A percentile compares a stretch with the other conserved stretches of the same genome.
Conservation (phyloP, 768 basidiomycete species). For the Tylopilus vinaceipallidus region DNA sequence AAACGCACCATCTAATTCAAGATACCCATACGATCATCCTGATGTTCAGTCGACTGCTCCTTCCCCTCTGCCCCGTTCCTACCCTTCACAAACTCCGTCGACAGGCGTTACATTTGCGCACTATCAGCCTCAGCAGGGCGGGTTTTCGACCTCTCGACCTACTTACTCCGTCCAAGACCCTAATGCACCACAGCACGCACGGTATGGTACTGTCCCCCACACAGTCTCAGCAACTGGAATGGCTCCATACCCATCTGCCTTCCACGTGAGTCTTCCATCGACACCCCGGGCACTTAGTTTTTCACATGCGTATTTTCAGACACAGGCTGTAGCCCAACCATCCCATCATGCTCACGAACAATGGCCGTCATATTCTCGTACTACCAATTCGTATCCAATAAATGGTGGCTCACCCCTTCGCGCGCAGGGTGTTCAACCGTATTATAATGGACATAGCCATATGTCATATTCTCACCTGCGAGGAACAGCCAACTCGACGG, state of each 20-base stretch:
- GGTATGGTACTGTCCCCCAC: constrained; percentile 18
- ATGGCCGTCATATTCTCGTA: constrained; percentile 29
- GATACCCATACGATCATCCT: constrained; percentile 25
- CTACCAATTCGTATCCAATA: constrained; percentile 14
- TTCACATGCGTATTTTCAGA: constrained; percentile 1
- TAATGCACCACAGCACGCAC: constrained; percentile 15
- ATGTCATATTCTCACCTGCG: constrained; percentile 30
- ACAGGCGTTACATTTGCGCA: constrained; percentile 36
- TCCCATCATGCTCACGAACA: constrained; percentile 23
- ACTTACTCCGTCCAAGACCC: constrained; percentile 26
- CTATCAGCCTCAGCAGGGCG: constrained; percentile 38
- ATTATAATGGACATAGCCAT: constrained; percentile 26
- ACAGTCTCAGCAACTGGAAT: constrained; percentile 13
- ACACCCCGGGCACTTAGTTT: neutral
- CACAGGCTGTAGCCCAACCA: constrained; percentile 14
- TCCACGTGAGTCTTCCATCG: constrained; percentile 17
- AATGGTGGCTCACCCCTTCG: constrained; percentile 20
- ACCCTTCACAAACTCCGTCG: constrained; percentile 19
- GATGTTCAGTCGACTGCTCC: constrained; percentile 16
- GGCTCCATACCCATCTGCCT: constrained; percentile 25
- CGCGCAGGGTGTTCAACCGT: constrained; percentile 24
- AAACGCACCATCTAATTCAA: constrained; percentile 13
- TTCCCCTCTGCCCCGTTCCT: constrained; percentile 16
- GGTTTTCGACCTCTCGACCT: constrained; percentile 34
- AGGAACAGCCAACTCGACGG: constrained; percentile 14